Evolutionary conservation across 1,284 basidiomycete genomes (phyloP).

Genomic region (Ustilago shanxiensis): DNA sequence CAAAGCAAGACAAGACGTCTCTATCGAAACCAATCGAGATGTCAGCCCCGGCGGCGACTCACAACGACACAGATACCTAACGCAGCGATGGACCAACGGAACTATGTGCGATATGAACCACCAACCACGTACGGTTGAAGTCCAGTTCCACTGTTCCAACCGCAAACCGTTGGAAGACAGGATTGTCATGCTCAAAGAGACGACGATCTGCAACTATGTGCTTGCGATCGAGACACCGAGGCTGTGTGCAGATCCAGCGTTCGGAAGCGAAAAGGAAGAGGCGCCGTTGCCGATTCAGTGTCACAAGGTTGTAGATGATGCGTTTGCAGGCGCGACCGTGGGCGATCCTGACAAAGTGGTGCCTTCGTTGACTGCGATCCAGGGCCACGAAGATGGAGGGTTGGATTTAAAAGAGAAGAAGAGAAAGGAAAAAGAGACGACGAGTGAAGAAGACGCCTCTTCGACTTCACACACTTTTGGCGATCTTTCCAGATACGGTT

Average conservation of each 20-base stretch:
- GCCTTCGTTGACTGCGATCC: constrained; percentile 7
- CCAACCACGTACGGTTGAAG: constrained; percentile 58
- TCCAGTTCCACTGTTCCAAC: constrained; percentile 60
- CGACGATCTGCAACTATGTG: constrained; percentile 65
- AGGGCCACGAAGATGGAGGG: not conserved
- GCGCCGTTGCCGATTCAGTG: constrained; percentile 33
- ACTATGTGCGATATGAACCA: constrained; percentile 62
- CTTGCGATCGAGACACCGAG: constrained; percentile 54
- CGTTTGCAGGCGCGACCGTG: constrained; percentile 28
- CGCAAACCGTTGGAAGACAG: constrained; percentile 44
- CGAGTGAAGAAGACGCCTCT: not conserved
- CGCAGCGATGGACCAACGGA: constrained; percentile 61
- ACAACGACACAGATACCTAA: constrained; percentile 52
- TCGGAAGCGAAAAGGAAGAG: constrained; percentile 51
- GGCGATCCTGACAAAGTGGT: constrained; percentile 25
- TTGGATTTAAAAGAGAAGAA: too few species aligned
- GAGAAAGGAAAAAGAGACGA: not conserved
- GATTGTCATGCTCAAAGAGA: constrained; percentile 64
- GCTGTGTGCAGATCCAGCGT: constrained; percentile 46
- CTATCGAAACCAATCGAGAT: not conserved
- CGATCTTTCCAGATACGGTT: constrained; percentile 44
- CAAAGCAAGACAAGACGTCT: not conserved
- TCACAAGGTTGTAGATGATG: constrained; percentile 41
- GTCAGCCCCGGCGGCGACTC: constrained; percentile 4
- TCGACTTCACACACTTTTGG: constrained; percentile 47